phyloP scores from a whole-genome alignment of 2,329 filamentous ascomycete species.

The Clonostachys sp. region DNA sequence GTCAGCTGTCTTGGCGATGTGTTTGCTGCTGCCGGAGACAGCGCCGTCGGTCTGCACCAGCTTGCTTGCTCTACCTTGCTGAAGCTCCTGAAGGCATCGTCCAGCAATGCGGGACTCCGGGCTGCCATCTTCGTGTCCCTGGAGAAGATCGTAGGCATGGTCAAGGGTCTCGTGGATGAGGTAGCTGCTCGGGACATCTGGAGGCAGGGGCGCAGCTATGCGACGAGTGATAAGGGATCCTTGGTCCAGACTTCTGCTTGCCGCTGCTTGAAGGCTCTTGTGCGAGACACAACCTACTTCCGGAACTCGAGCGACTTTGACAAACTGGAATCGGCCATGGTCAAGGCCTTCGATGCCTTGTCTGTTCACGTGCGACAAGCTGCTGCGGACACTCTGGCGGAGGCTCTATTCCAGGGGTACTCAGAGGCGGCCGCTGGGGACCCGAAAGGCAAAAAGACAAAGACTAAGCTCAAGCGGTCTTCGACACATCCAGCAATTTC shows the following conservation, averaged over 20 bases:
- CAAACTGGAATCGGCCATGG: constrained; percentile 73
- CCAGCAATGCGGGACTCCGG: constrained; percentile 76
- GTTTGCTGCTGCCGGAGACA: constrained; percentile 89
- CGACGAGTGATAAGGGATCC: constrained; percentile 74
- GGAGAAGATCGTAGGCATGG: constrained; percentile 70
- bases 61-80: constrained; percentile 68
- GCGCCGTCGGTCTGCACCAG: constrained; percentile 78
- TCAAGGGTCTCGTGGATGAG: constrained; percentile 78
- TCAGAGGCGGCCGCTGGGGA: constrained; percentile 35
- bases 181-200: constrained; percentile 81
- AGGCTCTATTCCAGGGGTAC: constrained; percentile 78
- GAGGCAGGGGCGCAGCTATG: constrained; percentile 81
- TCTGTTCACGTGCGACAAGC: constrained; percentile 76
- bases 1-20: constrained; percentile 83
- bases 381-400: constrained; percentile 78
- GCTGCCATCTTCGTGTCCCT: constrained; percentile 73
- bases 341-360: constrained; percentile 80
- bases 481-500: constrained; percentile 56
- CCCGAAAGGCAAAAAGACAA: constrained; percentile 66
- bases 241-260: constrained; percentile 77
- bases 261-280: constrained; percentile 70
- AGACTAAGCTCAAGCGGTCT: constrained; percentile 53
- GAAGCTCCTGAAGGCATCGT: constrained; percentile 75
- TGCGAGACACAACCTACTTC: constrained; percentile 74
- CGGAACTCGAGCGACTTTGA: constrained; percentile 89